phyloP scores from a whole-genome alignment of 2,329 filamentous ascomycete species.

The Ascochyta clinopodiicola region DNA sequence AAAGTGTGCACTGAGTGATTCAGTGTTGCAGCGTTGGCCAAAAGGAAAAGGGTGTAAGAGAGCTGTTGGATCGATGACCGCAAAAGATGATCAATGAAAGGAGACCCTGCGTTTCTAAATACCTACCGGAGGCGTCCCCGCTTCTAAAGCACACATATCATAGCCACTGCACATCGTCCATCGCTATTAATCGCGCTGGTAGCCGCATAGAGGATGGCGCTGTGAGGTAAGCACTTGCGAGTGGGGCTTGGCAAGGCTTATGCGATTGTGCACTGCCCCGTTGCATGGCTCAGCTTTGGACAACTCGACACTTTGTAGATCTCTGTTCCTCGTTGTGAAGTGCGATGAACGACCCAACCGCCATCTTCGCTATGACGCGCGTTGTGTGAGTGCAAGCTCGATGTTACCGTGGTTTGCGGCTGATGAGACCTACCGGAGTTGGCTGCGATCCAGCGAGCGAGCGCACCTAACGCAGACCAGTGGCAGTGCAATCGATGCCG shows the following conservation, averaged over 20 bases:
- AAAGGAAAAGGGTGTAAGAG: neutral
- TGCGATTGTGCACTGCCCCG: constrained; percentile 4
- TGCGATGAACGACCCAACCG: no score
- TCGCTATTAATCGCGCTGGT: neutral
- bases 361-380: no score
- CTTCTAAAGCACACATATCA: constrained; percentile 1
- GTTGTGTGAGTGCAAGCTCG: neutral
- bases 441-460: neutral
- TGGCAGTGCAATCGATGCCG: neutral
- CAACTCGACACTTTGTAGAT: constrained; percentile 1
- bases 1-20: neutral
- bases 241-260: constrained; percentile 14
- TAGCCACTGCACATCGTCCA: constrained; percentile 4
- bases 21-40: neutral
- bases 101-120: constrained; percentile 3
- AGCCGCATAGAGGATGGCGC: neutral
- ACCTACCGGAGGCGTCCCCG: constrained; percentile 2
- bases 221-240: constrained; percentile 6
- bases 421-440: neutral
- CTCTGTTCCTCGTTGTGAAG: neutral
- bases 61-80: neutral
- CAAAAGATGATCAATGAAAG: neutral
- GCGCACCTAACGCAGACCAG: neutral
- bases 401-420: neutral
- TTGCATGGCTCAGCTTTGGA: neutral